Conservation (phyloP, 805 yeast genomes). For the Saturnispora sekii region DNA sequence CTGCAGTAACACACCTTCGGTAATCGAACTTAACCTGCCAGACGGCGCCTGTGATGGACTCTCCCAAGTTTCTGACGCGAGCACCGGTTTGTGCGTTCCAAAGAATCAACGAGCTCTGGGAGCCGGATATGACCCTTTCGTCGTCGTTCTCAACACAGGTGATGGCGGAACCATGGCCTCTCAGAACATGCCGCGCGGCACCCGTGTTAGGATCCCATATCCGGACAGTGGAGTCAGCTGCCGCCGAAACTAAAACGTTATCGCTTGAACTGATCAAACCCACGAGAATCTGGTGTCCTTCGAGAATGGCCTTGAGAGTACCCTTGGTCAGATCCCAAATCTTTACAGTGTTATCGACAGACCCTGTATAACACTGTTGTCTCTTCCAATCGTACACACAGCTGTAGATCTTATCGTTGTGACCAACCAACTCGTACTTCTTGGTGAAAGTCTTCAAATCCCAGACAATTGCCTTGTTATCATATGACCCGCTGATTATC, state of each 20-base stretch:
- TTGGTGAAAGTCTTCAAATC: constrained; percentile 69
- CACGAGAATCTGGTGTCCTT: constrained; percentile 85
- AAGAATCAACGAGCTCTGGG: constrained; percentile 75
- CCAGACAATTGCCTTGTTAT: constrained; percentile 87
- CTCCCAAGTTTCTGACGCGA: constrained; percentile 61
- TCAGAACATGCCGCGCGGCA: constrained; percentile 52
- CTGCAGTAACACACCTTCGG: constrained; percentile 83
- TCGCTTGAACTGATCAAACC: constrained; percentile 76
- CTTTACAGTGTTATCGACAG: constrained; percentile 80
- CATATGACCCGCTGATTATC: constrained; percentile 85
- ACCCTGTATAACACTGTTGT: constrained; percentile 79
- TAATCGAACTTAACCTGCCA: constrained; percentile 93
- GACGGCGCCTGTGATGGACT: constrained; percentile 71
- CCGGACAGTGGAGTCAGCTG: constrained; percentile 87
- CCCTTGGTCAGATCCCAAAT: constrained; percentile 87
- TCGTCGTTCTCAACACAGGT: constrained; percentile 91
- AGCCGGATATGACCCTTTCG: constrained; percentile 76
- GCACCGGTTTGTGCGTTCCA: constrained; percentile 80
- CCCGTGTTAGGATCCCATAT: constrained; percentile 88
- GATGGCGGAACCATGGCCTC: constrained; percentile 80
- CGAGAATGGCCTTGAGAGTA: constrained; percentile 53
- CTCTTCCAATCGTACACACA: constrained; percentile 71
- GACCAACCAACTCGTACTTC: constrained; percentile 68
- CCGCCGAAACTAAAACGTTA: constrained; percentile 79
- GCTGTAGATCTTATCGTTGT: constrained; percentile 80